These are phyloP conservation scores for Erythrobasidium hasegawianum DNA, from an alignment of 1,284 basidiomycete genomes.

Conservation along the genomic window DNA sequence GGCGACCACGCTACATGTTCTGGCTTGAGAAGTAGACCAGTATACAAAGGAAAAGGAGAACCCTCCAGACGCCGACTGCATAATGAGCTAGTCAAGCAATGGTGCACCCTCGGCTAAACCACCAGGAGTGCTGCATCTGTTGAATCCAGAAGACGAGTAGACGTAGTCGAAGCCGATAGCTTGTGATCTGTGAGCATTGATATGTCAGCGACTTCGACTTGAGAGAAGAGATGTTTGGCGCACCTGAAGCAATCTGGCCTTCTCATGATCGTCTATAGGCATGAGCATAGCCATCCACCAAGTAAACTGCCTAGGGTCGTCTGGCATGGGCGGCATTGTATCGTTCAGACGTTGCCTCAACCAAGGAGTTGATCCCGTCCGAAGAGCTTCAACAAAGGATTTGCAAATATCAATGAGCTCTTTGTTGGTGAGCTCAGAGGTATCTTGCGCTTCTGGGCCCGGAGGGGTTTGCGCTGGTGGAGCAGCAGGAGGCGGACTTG, in stretches of 20 bases:
- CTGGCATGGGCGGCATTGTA: conserved; percentile 66
- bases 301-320: conserved; percentile 60
- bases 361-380: conserved; percentile 82
- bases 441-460: conserved; percentile 45
- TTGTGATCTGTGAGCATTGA: conserved; percentile 57
- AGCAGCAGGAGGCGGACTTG: background rate
- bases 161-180: conserved; percentile 68
- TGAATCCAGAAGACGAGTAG: conserved; percentile 93
- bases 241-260: conserved; percentile 78
- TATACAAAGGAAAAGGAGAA: no score
- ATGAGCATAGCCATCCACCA: conserved; percentile 89
- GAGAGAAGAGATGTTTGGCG: conserved; percentile 3
- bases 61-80: no score
- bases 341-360: conserved; percentile 77
- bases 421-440: conserved; percentile 52
- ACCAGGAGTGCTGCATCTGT: conserved; percentile 66
- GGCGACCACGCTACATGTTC: no score
- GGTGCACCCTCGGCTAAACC: conserved; percentile 52
- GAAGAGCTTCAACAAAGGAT: conserved; percentile 71
- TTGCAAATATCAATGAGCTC: conserved; percentile 71
- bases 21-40: no score
- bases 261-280: conserved; percentile 92
- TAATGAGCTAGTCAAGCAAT: conserved; percentile 32
- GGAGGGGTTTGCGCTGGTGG: conserved; percentile 5
- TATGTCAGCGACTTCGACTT: background rate